Conservation (phyloP, 495 filamentous ascomycete genomes). For the Aeminium ludgeri region DNA sequence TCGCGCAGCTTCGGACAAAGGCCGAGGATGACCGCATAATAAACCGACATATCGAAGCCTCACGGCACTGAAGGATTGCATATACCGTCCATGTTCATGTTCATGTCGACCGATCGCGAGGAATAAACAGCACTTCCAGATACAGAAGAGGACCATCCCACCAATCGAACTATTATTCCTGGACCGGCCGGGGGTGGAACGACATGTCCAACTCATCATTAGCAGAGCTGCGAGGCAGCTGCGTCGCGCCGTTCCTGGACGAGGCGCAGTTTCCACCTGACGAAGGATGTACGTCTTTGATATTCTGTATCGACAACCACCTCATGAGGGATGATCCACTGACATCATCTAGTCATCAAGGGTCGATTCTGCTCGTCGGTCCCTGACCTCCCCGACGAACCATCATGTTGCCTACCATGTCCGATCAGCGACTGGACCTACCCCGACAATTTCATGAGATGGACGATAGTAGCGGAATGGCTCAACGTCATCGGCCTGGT, state of each 20-base stretch:
- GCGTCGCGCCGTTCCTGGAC: slow-evolving; percentile 49
- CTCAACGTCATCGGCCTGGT: slow-evolving; percentile 58
- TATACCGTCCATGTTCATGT: too few relatives aligned
- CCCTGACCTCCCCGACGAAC: slow-evolving; percentile 21
- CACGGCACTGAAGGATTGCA: too few relatives aligned
- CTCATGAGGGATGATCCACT: too few relatives aligned
- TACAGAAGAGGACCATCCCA: too few relatives aligned
- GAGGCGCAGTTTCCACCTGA: slow-evolving; percentile 37
- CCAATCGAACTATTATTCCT: too few relatives aligned
- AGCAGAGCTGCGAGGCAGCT: slow-evolving; percentile 31
- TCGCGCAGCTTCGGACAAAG: too few relatives aligned
- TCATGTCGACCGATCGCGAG: too few relatives aligned
- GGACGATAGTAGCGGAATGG: slow-evolving; percentile 54
- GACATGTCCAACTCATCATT: slow-evolving; percentile 12
- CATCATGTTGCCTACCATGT: slow-evolving; percentile 76
- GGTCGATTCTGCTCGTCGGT: slow-evolving; percentile 50
- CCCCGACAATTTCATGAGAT: slow-evolving; percentile 34
- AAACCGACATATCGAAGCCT: too few relatives aligned
- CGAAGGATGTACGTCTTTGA: slow-evolving; percentile 45
- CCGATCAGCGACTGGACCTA: slow-evolving; percentile 56
- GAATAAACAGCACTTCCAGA: too few relatives aligned
- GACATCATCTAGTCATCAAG: slow-evolving; percentile 37
- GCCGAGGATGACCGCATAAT: too few relatives aligned
- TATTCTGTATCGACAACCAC: slow-evolving; percentile 13
- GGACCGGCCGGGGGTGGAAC: not conserved